Base-by-base conservation (phyloP, 768 basidiomycete species). In the Peribolospora kevripleyi region DNA sequence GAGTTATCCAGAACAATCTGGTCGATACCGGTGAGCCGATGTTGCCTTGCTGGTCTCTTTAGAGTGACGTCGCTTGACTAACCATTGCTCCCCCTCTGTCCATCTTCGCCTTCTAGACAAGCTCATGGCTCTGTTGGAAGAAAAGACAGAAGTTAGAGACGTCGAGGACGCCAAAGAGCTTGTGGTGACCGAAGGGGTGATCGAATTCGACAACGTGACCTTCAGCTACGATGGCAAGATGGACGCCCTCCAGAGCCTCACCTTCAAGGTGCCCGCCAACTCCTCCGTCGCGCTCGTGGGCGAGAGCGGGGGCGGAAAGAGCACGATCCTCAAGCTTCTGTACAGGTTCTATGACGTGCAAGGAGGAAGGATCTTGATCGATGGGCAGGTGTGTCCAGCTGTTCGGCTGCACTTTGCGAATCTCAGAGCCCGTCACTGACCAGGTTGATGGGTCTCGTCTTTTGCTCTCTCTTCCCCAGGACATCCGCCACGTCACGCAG, bases 261-360 rank as follows among this genome's bases (percentile, higher is more conserved):
- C 81, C 2, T 95, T 95, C 74, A 82, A 76, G 61, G 80, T 95
- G 14, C 82, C 83, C 0, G 84, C 81, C 63, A 82, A 83, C 4
- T 77, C 79, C 4, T 80, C 83, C 10, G 87, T 93, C 14, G 91
- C 90, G 0, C 74, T 95, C 25, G 85, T 97, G 10, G 86, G 82
- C 25, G 79, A 82, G 63, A 78, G 79, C 3, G 84, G 84, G 1
- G 72, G 81, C 3, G 80, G 85, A 9, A 90, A 86, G 67, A 82
- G 80, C 7, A 83, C 85, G 4, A 52, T 56, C 9, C 68, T 86
- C 51, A 80, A 85, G n/a, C 72, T 90, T 39, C 71, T 97, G 11
- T 93, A 85, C 67, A 75, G 88, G 25, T 87, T 97, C 69, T 93
- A 95, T 65, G 88, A 95, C 62, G 72, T 88, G 10, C 73, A 75